A percentile compares a stretch with the other conserved stretches of the same genome.
phyloP scores from a whole-genome alignment of 441 rosid genomes.

The Sinapis alba region DNA sequence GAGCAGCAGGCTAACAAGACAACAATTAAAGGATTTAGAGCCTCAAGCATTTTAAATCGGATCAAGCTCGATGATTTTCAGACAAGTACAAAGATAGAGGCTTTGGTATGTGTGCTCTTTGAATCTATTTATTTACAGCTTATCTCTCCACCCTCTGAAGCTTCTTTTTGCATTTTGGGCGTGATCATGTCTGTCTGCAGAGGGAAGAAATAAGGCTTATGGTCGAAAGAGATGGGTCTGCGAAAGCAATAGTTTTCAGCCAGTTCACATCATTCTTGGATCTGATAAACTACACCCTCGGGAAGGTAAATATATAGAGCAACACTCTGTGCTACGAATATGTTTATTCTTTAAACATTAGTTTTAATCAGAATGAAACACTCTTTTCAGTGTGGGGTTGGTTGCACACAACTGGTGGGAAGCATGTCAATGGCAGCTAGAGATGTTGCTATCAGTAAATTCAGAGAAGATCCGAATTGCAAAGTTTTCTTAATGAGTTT shows the following conservation, averaged over 20 bases:
- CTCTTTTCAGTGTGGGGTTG: constrained; percentile 65
- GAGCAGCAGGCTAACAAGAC: constrained; percentile 59
- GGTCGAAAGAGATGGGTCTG: constrained; percentile 98
- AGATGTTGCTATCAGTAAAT: constrained; percentile 83
- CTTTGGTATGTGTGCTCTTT: constrained; percentile 70
- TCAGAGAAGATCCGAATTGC: constrained; percentile 88
- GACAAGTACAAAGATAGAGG: constrained; percentile 99
- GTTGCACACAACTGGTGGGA: constrained; percentile 89
- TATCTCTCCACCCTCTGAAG: neutral
- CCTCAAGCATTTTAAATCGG: constrained; percentile 89
- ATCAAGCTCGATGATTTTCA: constrained; percentile 77
- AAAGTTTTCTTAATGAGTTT: constrained; percentile 89
- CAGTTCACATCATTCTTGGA: constrained; percentile 98
- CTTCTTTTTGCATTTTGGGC: constrained; percentile 15
- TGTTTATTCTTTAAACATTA: constrained; percentile 9
- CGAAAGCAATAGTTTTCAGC: constrained; percentile 97
- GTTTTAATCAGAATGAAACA: neutral
- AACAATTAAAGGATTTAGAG: constrained; percentile 70
- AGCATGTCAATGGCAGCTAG: constrained; percentile 83
- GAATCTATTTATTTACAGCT: constrained; percentile 1
- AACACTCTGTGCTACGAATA: neutral
- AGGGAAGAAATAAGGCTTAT: constrained; percentile 95
- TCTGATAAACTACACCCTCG: constrained; percentile 82
- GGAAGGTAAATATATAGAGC: constrained; percentile 50
- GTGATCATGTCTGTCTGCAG: constrained; percentile 43